Percentiles rank a stretch among this genome's conserved stretches.
Conservation (phyloP, 805 yeast species). For the Kuraishia hungarica region DNA sequence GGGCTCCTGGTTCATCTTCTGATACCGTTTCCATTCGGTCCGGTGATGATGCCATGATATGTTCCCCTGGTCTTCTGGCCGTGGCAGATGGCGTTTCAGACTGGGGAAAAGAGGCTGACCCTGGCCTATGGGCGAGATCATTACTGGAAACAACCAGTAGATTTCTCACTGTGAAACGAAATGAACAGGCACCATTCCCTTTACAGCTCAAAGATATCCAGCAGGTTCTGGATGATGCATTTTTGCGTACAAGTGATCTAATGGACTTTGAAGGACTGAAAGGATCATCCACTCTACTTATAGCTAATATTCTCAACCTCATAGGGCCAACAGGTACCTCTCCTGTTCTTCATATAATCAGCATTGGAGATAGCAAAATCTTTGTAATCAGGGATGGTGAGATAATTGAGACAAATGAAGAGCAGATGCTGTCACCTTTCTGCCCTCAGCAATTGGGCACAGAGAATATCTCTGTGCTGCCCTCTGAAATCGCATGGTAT, state of each 20-base stretch:
- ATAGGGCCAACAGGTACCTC: conserved; percentile 16
- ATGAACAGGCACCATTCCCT: conserved; percentile 28
- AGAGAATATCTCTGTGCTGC: conserved; percentile 30
- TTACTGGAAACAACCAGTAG: conserved; percentile 43
- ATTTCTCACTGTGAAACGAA: conserved; percentile 28
- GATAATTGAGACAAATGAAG: conserved; percentile 32
- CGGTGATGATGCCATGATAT: conserved; percentile 52
- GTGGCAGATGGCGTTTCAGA: conserved; percentile 53
- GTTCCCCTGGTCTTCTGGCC: conserved; percentile 41
- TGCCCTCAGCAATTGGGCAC: conserved; percentile 53
- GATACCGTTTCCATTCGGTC: conserved; percentile 44
- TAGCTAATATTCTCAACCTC: conserved; percentile 32
- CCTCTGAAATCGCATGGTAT: conserved; percentile 40
- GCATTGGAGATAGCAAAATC: conserved; percentile 44
- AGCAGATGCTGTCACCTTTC: conserved; percentile 33
- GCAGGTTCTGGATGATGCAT: conserved; percentile 37
- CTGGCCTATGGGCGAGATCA: conserved; percentile 45
- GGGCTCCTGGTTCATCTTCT: conserved; percentile 43
- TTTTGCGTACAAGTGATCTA: conserved; percentile 35
- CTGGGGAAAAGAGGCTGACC: conserved; percentile 38
- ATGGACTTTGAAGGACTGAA: conserved; percentile 38
- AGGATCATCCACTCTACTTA: conserved; percentile 41
- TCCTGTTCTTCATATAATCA: conserved; percentile 32
- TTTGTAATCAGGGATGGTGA: conserved; percentile 39
- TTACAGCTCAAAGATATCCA: conserved; percentile 14